Base-by-base conservation (phyloP, 202 grass and related monocot genomes). In the Brachypodium distachyon region DNA sequence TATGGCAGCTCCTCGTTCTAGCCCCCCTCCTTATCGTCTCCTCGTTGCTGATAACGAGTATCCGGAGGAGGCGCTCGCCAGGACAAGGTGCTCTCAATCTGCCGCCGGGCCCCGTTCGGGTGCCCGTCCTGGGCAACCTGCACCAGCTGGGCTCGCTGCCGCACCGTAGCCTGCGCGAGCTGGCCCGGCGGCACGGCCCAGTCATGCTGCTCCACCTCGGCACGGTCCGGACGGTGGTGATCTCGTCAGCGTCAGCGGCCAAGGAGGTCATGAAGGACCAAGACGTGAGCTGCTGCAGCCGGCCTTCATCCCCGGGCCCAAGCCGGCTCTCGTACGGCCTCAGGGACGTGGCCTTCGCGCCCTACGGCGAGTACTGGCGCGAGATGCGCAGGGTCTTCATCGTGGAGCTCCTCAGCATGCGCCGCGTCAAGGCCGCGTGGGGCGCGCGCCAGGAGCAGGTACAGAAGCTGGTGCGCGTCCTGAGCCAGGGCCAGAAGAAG, bases 91-190 rank as follows among this genome's bases (percentile, higher is more conserved):
- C n/a, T n/a, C 10, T 2, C 19, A 65, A 58, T 13, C 68, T 80
- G 18, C 86, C 86, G 0, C 81, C 77, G 31, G 71, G 77, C 32
- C 82, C 87, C 0, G 9, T 16, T 28, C 61, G 53, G 44, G 13
- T 90, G 6, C 88, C 80, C 1, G 1, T 90, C 44, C 37, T 87
- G 19, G 88, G 88, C 34, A 84, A 84, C 75, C 80, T 90, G 1
- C 84, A 90, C 62, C 88, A 81, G 58, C 29, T 90, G 7, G 76
- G 88, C 19, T 5, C 61, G 44, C 79, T 67, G 38, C 79, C 67
- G 0, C 84, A 87, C 70, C 75, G 38, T 27, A 59, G 32, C 44
- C 63, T 90, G 17, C 62, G 73, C 0, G 44, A 42, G 53, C 66
- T 87, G 10, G 72, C 84, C n/a, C 51, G 41, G 16, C 87, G 84